Conservation (phyloP, 1,284 basidiomycete species). For the Ustilago tritici region DNA sequence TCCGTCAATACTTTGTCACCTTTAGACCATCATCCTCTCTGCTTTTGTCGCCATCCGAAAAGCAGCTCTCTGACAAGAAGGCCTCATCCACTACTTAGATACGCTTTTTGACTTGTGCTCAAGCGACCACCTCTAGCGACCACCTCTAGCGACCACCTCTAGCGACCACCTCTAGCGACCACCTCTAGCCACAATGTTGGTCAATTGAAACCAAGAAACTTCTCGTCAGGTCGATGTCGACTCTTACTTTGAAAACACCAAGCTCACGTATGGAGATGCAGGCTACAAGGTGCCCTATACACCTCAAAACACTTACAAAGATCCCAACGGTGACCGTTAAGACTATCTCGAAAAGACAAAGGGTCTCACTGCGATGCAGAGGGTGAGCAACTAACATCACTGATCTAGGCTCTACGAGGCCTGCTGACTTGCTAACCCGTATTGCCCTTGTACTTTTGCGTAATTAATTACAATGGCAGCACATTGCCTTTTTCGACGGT, state of each 20-base stretch:
- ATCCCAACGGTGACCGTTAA: slow-evolving; percentile 46
- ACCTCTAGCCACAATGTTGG: slow-evolving; percentile 11
- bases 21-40: neutral
- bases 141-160: no score
- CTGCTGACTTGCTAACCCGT: neutral
- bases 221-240: slow-evolving; percentile 44
- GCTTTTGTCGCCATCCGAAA: neutral
- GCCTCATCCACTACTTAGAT: neutral
- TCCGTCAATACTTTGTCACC: neutral
- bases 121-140: no score
- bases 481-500: slow-evolving; percentile 73
- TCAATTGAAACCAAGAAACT: slow-evolving; percentile 21
- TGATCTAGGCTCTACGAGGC: neutral
- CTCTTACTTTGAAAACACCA: slow-evolving; percentile 53
- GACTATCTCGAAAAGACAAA: slow-evolving; percentile 55
- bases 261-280: slow-evolving; percentile 31
- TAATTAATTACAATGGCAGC: slow-evolving; percentile 39
- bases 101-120: no score
- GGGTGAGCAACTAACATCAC: slow-evolving; percentile 21
- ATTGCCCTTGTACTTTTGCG: neutral
- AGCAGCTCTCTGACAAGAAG: neutral
- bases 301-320: slow-evolving; percentile 51
- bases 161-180: neutral
- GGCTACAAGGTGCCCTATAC: slow-evolving; percentile 51
- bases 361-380: slow-evolving; percentile 69